A percentile compares a stretch with the other conserved stretches of the same genome.
Conservation (phyloP, 192 early-diverging fungal genomes). For the Backusella morwellensis region DNA sequence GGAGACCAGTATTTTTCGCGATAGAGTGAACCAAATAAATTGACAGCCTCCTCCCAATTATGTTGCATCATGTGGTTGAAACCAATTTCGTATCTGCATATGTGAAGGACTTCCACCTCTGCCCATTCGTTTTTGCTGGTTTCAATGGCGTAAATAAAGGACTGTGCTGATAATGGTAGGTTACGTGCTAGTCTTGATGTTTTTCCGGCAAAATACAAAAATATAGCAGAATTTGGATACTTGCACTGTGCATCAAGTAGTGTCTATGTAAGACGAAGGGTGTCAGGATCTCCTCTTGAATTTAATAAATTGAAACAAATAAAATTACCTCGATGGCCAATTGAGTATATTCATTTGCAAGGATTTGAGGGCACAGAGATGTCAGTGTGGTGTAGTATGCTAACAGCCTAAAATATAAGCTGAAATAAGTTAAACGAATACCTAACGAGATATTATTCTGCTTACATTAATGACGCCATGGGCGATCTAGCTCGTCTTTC, state of each 20-base stretch:
- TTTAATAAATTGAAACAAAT: not conserved
- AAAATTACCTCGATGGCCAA: slow-evolving; percentile 29
- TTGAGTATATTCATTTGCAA: slow-evolving; percentile 24
- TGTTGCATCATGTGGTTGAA: slow-evolving; percentile 32
- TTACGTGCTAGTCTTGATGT: slow-evolving; percentile 29
- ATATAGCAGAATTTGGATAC: slow-evolving; percentile 30
- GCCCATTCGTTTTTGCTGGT: slow-evolving; percentile 36
- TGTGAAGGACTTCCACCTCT: slow-evolving; percentile 22
- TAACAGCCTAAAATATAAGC: slow-evolving; percentile 7
- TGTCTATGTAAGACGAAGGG: not conserved
- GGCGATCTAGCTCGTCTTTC: slow-evolving; percentile 50
- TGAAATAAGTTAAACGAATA: not conserved
- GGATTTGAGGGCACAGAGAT: slow-evolving; percentile 27
- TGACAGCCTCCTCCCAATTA: slow-evolving; percentile 23
- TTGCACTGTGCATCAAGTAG: slow-evolving; percentile 30
- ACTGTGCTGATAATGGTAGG: slow-evolving; percentile 26
- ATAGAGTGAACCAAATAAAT: slow-evolving; percentile 13
- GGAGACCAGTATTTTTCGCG: slow-evolving; percentile 50
- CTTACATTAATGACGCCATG: slow-evolving; percentile 50
- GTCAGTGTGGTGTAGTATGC: slow-evolving; percentile 30
- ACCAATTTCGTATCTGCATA: slow-evolving; percentile 26
- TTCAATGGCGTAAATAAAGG: slow-evolving; percentile 33
- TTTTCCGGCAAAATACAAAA: slow-evolving; percentile 33
- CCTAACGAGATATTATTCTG: not conserved
- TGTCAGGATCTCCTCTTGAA: not conserved